Evolutionary conservation across 177 flowering plant species (phyloP), one percentile per base, ranked within the genome.

Genomic region (Vitis hybrid): DNA sequence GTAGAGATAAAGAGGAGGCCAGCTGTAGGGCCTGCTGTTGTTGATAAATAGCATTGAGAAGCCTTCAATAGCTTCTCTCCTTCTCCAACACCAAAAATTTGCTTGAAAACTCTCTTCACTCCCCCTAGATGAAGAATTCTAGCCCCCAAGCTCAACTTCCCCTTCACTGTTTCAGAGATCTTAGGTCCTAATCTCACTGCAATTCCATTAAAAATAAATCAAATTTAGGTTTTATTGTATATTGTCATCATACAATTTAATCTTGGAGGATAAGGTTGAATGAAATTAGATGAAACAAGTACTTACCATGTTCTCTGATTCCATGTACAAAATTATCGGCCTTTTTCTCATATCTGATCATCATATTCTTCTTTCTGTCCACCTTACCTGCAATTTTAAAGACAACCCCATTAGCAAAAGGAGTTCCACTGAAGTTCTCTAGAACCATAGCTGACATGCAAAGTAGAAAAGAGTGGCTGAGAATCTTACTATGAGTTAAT

Each of bases 1-100:
- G 79, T 76, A 57, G 79, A 76, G 48, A 76, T 58, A 52, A 76
- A 76, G 50, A 76, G 69, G 23, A 76, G 75, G 48, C 79, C 79
- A 30, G 72, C 71, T 50, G 71, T 72, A 5, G 75, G 75, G 23
- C 79, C 79, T 2, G 75, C 69, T 56, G 79, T 76, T 9, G 79
- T 71, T 64, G 74, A 76, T 23, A 76, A 19, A 57, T 62, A 66
- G 54, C 74, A 75, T 21, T 75, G 74, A 21, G 55, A 66, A 23
- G 67, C 68, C 71, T 70, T 71, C 59, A 66, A 49, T 21, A 75
- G 60, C 18, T 55, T 62, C 65, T 75, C 78, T 30, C 63, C 66
- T 67, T 67, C 78, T 2, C 59, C 17, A 12, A 62, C 68, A 49
- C 9, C 32, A n/a, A 75, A 75, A 2, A 62, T 23, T 23, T 62